Percentiles rank a stretch among this genome's conserved stretches.
These are phyloP conservation scores for Ophiostoma angusticollis DNA, from an alignment of 2,329 filamentous ascomycete genomes.

Conservation along the genomic window DNA sequence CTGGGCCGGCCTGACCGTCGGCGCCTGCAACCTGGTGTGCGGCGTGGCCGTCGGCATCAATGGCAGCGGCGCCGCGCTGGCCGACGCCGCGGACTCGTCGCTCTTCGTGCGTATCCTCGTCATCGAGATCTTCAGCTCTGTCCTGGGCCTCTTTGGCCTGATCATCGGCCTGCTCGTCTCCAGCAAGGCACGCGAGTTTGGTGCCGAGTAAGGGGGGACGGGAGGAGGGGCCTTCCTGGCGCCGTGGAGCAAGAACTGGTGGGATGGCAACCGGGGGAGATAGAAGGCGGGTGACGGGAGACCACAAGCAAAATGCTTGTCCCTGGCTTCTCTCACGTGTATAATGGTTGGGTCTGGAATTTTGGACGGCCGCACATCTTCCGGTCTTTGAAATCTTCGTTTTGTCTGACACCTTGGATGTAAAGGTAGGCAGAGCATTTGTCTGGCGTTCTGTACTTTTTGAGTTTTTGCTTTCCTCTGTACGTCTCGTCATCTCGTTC, in stretches of 20 bases:
- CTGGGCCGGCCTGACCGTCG: conserved; percentile 90
- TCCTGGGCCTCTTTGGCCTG: conserved; percentile 88
- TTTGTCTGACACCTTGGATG: neutral
- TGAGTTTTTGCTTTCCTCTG: neutral
- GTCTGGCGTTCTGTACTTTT: conserved; percentile 8
- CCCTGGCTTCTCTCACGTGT: no score
- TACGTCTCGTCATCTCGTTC: neutral
- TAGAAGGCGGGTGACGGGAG: no score
- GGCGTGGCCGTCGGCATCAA: conserved; percentile 97
- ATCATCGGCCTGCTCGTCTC: conserved; percentile 88
- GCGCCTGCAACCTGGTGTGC: conserved; percentile 89
- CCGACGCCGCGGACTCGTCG: conserved; percentile 83
- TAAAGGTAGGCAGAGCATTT: conserved; percentile 7
- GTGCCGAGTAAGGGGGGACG: conserved; percentile 18
- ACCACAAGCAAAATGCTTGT: no score
- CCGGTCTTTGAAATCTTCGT: neutral
- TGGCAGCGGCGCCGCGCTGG: conserved; percentile 87
- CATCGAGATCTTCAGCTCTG: conserved; percentile 98
- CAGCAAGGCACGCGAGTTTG: conserved; percentile 69
- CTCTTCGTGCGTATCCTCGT: conserved; percentile 99
- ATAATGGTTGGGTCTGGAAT: neutral
- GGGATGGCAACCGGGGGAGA: no score
- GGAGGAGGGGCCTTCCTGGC: no score
- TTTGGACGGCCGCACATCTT: neutral
- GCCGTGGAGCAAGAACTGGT: no score